phyloP scores from a whole-genome alignment of 2,329 filamentous ascomycete species.

The Alternaria gaisen region DNA sequence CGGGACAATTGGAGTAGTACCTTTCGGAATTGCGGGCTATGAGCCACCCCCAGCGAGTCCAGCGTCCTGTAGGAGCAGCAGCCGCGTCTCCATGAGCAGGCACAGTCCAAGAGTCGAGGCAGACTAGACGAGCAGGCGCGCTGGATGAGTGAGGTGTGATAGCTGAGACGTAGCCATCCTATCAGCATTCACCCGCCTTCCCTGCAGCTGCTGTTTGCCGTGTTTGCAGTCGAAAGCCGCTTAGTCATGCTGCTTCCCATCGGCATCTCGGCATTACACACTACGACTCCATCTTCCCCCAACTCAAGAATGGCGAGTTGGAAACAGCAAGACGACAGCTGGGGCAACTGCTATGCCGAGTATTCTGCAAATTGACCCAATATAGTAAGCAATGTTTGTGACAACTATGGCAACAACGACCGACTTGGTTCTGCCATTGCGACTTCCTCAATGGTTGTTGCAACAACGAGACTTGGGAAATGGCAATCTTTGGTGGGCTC shows the following conservation, averaged over 20 bases:
- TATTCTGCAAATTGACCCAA: neutral
- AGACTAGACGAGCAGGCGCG: constrained; percentile 23
- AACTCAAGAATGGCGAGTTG: neutral
- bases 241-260: constrained; percentile 5
- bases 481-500: neutral
- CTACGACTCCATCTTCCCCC: neutral
- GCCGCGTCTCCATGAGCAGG: constrained; percentile 49
- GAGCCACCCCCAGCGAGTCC: constrained; percentile 46
- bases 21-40: constrained; percentile 33
- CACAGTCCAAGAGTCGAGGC: constrained; percentile 30
- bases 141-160: constrained; percentile 24
- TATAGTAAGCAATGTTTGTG: neutral
- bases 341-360: neutral
- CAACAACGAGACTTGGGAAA: neutral
- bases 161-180: constrained; percentile 11
- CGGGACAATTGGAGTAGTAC: constrained; percentile 23
- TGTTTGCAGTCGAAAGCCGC: constrained; percentile 12
- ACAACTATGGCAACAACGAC: constrained; percentile 1
- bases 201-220: constrained; percentile 19
- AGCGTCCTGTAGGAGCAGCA: constrained; percentile 43
- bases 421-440: neutral
- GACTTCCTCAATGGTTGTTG: neutral
- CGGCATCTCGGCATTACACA: neutral
- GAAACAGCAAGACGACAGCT: neutral
- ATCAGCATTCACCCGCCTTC: constrained; percentile 11